Evolutionary conservation across 1,284 basidiomycete species (phyloP).

Genomic region (Heliocybe sulcata): DNA sequence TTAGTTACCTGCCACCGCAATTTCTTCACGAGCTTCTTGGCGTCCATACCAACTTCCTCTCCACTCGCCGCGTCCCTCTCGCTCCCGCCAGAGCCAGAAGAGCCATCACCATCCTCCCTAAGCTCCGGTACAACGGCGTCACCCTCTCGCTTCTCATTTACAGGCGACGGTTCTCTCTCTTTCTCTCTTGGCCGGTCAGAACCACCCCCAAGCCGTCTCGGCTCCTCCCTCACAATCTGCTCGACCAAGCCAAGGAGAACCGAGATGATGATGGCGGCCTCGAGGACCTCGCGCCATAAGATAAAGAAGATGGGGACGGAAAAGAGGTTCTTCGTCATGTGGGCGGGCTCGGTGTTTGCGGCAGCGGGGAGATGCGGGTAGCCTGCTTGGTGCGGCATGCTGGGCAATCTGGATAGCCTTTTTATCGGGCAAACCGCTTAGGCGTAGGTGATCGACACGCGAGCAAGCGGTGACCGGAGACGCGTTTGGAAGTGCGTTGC

Average conservation of each 20-base stretch:
- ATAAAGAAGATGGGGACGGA: constrained; percentile 85
- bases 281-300: constrained; percentile 84
- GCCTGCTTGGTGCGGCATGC: no score
- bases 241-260: constrained; percentile 82
- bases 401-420: no score
- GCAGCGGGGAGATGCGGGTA: constrained; percentile 3
- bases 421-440: no score
- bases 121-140: constrained; percentile 13
- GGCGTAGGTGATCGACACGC: no score
- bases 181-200: no score
- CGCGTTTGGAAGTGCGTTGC: no score
- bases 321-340: constrained; percentile 61
- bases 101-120: no score
- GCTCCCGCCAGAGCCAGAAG: no score
- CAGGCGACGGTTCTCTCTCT: no score
- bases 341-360: constrained; percentile 8
- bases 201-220: constrained; percentile 10
- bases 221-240: constrained; percentile 56
- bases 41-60: constrained; percentile 12
- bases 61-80: no score
- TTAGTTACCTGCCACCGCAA: constrained; percentile 52
- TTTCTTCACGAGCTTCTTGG: constrained; percentile 43
- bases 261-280: constrained; percentile 85
- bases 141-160: constrained; percentile 1
- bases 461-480: no score